A percentile compares a stretch with the other conserved stretches of the same genome.
These are phyloP conservation scores for Kazachstania sp. DNA, from an alignment of 1,139 yeast species.

Conservation along the genomic window DNA sequence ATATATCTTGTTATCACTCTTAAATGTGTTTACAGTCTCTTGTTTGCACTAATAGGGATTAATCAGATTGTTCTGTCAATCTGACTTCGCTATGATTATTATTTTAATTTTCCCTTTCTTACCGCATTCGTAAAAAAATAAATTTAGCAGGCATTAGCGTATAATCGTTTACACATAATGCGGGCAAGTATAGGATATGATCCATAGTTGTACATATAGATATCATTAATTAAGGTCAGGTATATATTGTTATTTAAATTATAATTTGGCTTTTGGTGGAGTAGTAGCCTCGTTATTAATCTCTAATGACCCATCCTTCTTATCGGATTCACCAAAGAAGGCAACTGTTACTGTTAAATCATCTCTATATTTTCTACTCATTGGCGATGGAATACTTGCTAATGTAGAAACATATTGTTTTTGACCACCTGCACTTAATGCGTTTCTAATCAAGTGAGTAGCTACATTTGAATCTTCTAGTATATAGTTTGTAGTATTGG, in stretches of 20 bases:
- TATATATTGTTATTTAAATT: too few species aligned
- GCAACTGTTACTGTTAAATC: slow-evolving; percentile 94
- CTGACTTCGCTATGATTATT: too few species aligned
- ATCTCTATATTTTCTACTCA: slow-evolving; percentile 86
- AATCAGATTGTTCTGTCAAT: too few species aligned
- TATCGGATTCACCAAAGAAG: slow-evolving; percentile 54
- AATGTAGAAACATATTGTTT: slow-evolving; percentile 81
- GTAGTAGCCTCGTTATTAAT: slow-evolving; percentile 49
- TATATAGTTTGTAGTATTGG: slow-evolving; percentile 37
- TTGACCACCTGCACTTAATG: slow-evolving; percentile 81
- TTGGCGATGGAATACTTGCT: slow-evolving; percentile 87
- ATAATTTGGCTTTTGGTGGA: slow-evolving; percentile 3
- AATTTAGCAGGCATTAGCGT: too few species aligned
- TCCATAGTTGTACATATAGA: too few species aligned
- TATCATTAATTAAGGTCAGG: too few species aligned
- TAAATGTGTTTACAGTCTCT: too few species aligned
- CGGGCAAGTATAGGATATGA: too few species aligned
- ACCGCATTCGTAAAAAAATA: neutral
- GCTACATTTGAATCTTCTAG: slow-evolving; percentile 81
- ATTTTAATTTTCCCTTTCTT: too few species aligned
- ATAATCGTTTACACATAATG: neutral
- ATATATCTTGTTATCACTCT: too few species aligned
- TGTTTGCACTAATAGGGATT: too few species aligned
- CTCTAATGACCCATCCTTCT: slow-evolving; percentile 42
- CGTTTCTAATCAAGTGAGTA: slow-evolving; percentile 88